Percentiles rank a stretch among this genome's conserved stretches.
Conservation (phyloP, 495 filamentous ascomycete species). For the Ascodesmis nigricans region DNA sequence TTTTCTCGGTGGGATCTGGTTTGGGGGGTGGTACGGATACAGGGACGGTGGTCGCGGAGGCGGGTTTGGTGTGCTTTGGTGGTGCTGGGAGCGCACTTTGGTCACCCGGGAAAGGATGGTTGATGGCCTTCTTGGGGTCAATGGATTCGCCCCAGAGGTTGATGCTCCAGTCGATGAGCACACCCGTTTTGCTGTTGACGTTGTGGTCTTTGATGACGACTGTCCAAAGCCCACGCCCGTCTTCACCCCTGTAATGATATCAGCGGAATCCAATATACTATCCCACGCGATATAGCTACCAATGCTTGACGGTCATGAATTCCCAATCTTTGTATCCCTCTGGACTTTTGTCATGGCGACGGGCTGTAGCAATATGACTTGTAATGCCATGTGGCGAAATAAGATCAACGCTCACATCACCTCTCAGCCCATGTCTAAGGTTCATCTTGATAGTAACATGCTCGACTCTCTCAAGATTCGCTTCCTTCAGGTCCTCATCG, state of each 20-base stretch:
- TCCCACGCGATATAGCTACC: constrained; percentile 32
- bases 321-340: constrained; percentile 90
- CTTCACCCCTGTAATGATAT: constrained; percentile 47
- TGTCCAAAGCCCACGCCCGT: constrained; percentile 69
- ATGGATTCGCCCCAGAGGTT: constrained; percentile 80
- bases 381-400: constrained; percentile 62
- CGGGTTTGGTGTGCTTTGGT: not conserved
- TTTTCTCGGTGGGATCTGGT: constrained; percentile 25
- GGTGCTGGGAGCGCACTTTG: too few relatives aligned
- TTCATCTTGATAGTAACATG: constrained; percentile 98
- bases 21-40: constrained; percentile 13
- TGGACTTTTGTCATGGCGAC: constrained; percentile 37
- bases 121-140: constrained; percentile 43
- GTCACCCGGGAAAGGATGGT: constrained; percentile 65
- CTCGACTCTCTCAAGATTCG: constrained; percentile 69
- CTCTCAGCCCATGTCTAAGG: constrained; percentile 59
- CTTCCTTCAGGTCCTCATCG: constrained; percentile 45
- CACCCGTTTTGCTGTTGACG: constrained; percentile 53
- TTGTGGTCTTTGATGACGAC: constrained; percentile 70
- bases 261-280: constrained; percentile 3
- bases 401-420: constrained; percentile 82
- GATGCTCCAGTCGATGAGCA: constrained; percentile 77
- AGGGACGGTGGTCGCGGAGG: not conserved
- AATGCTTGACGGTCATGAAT: constrained; percentile 94
- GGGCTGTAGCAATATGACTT: constrained; percentile 59